Conservation (phyloP, 2,329 filamentous ascomycete species). For the Trichoderma koningiopsis region DNA sequence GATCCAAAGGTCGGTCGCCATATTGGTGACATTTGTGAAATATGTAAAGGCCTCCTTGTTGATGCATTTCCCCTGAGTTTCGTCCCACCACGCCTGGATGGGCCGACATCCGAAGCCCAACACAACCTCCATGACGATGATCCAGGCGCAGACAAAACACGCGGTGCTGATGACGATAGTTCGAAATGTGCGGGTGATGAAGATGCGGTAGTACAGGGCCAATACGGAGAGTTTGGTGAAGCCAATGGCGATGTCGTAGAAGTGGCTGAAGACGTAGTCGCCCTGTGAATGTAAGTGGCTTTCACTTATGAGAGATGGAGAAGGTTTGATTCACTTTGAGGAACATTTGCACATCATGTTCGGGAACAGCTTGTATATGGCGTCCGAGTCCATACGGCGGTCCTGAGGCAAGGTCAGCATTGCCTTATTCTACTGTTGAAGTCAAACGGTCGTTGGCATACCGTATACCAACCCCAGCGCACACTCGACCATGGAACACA, state of each 20-base stretch:
- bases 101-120: slow-evolving; percentile 28
- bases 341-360: slow-evolving; percentile 11
- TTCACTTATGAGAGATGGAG: background rate
- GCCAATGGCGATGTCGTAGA: slow-evolving; percentile 27
- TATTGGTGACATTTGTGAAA: slow-evolving; percentile 26
- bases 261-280: slow-evolving; percentile 29
- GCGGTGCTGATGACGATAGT: slow-evolving; percentile 22
- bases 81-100: slow-evolving; percentile 25
- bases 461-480: slow-evolving; percentile 20
- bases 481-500: slow-evolving; percentile 22
- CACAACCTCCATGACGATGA: slow-evolving; percentile 26
- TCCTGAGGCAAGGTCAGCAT: background rate
- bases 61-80: slow-evolving; percentile 19
- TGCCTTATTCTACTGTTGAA: background rate
- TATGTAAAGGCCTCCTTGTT: slow-evolving; percentile 26
- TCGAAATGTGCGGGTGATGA: slow-evolving; percentile 21
- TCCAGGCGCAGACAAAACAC: slow-evolving; percentile 22
- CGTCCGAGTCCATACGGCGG: slow-evolving; percentile 26
- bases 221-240: slow-evolving; percentile 28
- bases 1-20: slow-evolving; percentile 26
- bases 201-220: slow-evolving; percentile 27
- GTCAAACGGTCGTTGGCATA: background rate
- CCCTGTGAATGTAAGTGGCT: slow-evolving; percentile 8
- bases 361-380: slow-evolving; percentile 19
- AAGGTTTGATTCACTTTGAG: slow-evolving; percentile 1